These are phyloP conservation scores for Scheffersomyces insectosa DNA, from an alignment of 1,139 yeast genomes.

Conservation along the genomic window DNA sequence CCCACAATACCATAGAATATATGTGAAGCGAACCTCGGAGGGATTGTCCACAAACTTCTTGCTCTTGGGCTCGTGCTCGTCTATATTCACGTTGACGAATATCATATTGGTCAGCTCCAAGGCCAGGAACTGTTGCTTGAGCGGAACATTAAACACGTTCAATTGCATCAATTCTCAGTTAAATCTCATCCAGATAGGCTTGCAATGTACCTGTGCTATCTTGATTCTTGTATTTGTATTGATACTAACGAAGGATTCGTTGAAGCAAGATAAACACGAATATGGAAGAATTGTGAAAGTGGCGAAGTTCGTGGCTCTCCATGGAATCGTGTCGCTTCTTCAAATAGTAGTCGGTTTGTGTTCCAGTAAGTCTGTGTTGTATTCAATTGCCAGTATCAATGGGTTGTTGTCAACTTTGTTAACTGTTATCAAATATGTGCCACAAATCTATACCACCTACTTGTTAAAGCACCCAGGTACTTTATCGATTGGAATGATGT, in stretches of 20 bases:
- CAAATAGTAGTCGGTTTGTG: constrained; percentile 34
- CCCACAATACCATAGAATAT: constrained; percentile 72
- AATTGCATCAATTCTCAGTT: constrained; percentile 72
- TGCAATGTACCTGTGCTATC: constrained; percentile 67
- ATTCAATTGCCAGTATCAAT: constrained; percentile 54
- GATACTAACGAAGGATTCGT: constrained; percentile 43
- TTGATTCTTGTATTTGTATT: constrained; percentile 59
- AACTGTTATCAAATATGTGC: constrained; percentile 74
- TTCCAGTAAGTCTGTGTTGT: constrained; percentile 18
- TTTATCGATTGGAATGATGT: constrained; percentile 78
- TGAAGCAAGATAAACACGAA: constrained; percentile 48
- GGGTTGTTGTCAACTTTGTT: constrained; percentile 65
- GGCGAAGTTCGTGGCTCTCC: constrained; percentile 39
- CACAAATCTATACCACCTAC: constrained; percentile 76
- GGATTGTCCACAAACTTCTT: constrained; percentile 78
- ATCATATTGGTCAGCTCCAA: constrained; percentile 59
- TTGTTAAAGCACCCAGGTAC: constrained; percentile 76
- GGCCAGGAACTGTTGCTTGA: constrained; percentile 54
- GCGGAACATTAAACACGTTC: constrained; percentile 42
- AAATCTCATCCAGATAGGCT: constrained; percentile 68
- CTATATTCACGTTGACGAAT: constrained; percentile 69
- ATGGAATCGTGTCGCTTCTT: constrained; percentile 35
- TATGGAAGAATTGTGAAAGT: constrained; percentile 42
- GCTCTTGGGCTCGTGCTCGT: constrained; percentile 71
- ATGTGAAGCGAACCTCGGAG: constrained; percentile 63